Evolutionary conservation across 768 basidiomycete species (phyloP), one percentile per base, ranked within the genome.

Genomic region (Boletus bicolor): DNA sequence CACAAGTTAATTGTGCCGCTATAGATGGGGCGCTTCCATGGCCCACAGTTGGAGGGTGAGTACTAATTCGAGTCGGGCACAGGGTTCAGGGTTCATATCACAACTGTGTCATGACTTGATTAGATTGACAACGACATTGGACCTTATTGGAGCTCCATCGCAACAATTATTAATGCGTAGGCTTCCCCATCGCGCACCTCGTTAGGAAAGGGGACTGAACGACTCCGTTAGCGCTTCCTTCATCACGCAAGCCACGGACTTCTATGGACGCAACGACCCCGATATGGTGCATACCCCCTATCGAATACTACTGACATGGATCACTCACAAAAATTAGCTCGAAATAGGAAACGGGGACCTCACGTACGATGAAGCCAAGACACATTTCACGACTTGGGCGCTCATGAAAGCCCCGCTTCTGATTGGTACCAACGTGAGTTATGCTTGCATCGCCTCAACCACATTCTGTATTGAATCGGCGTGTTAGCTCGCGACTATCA

Each of bases 301-400:
- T 54, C 3, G 30, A 42, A 24, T 30, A 7, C 17, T 49, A 2
- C 35, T 44, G 17, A 32, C 38, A 47, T 44, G 19, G 34, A 46
- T 61, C 3, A 52, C 58, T 46, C 36, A 60, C 46, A 36, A 47
- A 30, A 44, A 38, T 24, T 14, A 83, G 83, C 77, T 83, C 47
- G 81, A 83, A 76, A 72, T 84, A 34, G 86, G 86, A 19, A 86
- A 87, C 56, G 84, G 83, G 9, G 68, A 79, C 26, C 71, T 87
- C 51, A 83, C 79, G 1, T 79, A 75, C 58, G 83, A 87, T 9
- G 86, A 87, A 70, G 73, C 80, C 21, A 86, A 86, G 64, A 76
- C 82, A 4, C 86, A 87, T 62, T 87, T 86, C 67, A 87, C 86
- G 0, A 82, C 80, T 1, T 87, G 86, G 86, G 83, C 83, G 12